phyloP scores from a whole-genome alignment of 2,329 filamentous ascomycete genomes.

The Fusarium dlaminii region DNA sequence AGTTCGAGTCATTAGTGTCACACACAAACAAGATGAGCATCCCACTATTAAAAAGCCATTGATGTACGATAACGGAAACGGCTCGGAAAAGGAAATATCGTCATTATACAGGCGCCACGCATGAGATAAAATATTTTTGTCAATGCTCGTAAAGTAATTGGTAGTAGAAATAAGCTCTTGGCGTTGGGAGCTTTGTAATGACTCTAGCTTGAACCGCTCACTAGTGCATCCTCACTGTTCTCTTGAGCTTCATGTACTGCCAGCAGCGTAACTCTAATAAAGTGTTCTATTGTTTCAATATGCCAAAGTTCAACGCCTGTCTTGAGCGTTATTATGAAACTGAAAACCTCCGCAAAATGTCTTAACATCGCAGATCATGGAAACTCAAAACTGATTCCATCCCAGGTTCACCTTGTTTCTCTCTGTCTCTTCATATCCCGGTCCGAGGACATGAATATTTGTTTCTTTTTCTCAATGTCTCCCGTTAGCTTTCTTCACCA shows the following conservation, averaged over 20 bases:
- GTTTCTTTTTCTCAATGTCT: neutral
- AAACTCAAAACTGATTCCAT: neutral
- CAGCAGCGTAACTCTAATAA: neutral
- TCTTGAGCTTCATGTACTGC: neutral
- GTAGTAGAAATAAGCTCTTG: neutral
- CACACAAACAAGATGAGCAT: neutral
- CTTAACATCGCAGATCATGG: neutral
- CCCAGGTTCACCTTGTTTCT: neutral
- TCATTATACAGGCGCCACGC: neutral
- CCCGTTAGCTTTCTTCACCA: conserved; percentile 23
- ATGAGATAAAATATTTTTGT: neutral
- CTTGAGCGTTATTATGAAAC: neutral
- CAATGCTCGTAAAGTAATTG: neutral
- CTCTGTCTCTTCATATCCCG: neutral
- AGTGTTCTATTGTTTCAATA: neutral
- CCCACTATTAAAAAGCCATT: neutral
- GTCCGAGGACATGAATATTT: neutral
- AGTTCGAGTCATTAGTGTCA: neutral
- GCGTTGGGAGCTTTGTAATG: neutral
- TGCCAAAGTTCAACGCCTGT: neutral
- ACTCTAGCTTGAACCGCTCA: neutral
- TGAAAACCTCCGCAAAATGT: neutral
- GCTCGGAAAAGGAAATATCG: neutral
- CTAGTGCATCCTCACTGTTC: neutral
- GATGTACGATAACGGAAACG: neutral